phyloP scores from a whole-genome alignment of 2,329 filamentous ascomycete genomes.

The Arthrobotrys musiformis region DNA sequence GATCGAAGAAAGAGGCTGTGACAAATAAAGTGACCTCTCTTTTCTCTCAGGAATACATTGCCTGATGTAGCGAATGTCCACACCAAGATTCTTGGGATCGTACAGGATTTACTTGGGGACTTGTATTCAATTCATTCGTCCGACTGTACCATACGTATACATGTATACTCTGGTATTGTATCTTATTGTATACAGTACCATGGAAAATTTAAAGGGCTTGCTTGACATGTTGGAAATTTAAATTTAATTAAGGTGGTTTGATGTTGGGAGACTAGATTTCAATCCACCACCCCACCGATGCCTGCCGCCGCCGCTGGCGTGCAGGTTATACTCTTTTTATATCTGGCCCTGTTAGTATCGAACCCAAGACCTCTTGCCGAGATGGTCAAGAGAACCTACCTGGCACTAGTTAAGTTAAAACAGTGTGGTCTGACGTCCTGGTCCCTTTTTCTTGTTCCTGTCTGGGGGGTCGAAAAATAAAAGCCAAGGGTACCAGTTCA shows the following conservation, averaged over 20 bases:
- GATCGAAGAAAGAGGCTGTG: conserved; percentile 22
- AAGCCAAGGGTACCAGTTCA: background rate
- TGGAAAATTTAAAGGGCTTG: background rate
- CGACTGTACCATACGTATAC: no score
- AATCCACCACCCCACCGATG: background rate
- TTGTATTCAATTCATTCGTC: no score
- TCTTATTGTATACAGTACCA: background rate
- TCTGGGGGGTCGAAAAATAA: background rate
- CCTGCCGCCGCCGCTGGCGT: conserved; percentile 14
- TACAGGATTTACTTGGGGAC: background rate
- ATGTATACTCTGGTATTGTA: no score
- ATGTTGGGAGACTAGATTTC: background rate
- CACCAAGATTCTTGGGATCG: background rate
- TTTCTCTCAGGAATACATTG: conserved; percentile 19
- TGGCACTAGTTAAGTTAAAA: background rate
- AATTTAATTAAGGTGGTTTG: no score
- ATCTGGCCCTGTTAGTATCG: conserved; percentile 11
- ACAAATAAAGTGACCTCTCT: conserved; percentile 42
- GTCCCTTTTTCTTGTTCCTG: conserved; percentile 2
- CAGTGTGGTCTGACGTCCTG: conserved; percentile 36
- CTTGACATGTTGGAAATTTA: conserved; percentile 14
- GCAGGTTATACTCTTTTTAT: conserved; percentile 27
- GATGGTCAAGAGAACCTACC: conserved; percentile 20
- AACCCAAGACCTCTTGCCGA: conserved; percentile 33
- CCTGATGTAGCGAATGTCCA: conserved; percentile 7